phyloP scores from a whole-genome alignment of 306 rosid genomes.

The Ormosia semicastrata region DNA sequence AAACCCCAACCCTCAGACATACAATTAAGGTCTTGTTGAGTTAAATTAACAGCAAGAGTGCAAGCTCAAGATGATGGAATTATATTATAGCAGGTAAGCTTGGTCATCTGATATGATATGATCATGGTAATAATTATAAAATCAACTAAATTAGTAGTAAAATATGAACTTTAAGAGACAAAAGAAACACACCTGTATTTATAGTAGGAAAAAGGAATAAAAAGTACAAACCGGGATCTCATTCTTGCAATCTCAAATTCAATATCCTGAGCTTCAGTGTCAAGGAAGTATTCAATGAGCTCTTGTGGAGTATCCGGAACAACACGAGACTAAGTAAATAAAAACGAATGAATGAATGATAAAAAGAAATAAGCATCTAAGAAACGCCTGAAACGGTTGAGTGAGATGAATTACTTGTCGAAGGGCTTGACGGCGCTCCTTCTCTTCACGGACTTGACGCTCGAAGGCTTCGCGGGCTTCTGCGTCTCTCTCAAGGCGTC shows the following conservation, averaged over 20 bases:
- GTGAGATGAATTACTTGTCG: constrained; percentile 47
- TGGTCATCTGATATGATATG: neutral
- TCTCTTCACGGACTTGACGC: constrained; percentile 67
- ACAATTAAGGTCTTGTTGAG: neutral
- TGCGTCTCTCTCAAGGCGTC: constrained; percentile 71
- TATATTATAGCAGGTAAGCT: neutral
- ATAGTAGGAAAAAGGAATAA: neutral
- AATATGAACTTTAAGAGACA: too few relatives aligned
- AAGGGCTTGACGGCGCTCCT: constrained; percentile 69
- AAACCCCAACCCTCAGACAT: too few relatives aligned
- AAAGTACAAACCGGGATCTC: constrained; percentile 57
- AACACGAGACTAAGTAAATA: constrained; percentile 50
- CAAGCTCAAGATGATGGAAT: neutral
- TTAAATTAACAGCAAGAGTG: neutral
- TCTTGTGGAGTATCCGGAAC: constrained; percentile 59
- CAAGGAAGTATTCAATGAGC: constrained; percentile 76
- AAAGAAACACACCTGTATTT: too few relatives aligned
- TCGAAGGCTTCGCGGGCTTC: constrained; percentile 82
- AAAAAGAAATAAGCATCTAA: neutral
- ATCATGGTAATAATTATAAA: neutral
- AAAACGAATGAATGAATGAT: neutral
- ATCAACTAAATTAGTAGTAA: too few relatives aligned
- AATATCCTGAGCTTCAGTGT: constrained; percentile 91
- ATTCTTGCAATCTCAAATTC: constrained; percentile 83
- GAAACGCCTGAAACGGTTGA: neutral